These are phyloP conservation scores for Balansia obtecta DNA, from an alignment of 2,329 filamentous ascomycete genomes.

Conservation along the genomic window DNA sequence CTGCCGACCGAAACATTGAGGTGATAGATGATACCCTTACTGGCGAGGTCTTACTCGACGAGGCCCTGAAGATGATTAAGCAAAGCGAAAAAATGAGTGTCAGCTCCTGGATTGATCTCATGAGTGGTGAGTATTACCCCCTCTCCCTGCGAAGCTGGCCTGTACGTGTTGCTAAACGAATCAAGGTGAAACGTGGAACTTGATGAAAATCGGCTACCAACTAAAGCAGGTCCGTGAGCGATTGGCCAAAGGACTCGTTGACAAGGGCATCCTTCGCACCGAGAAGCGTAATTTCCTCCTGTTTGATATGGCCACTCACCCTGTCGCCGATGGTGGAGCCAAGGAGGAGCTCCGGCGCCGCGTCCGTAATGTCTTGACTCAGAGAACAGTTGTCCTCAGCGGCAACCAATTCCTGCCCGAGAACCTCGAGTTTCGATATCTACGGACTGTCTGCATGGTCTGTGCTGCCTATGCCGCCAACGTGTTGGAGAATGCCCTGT, in stretches of 20 bases:
- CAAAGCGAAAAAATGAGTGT: slow-evolving; percentile 99
- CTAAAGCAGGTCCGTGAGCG: slow-evolving; percentile 98
- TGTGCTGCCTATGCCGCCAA: slow-evolving; percentile 97
- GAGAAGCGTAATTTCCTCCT: slow-evolving; percentile 99
- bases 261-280: slow-evolving; percentile 95
- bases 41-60: slow-evolving; percentile 91
- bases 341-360: slow-evolving; percentile 95
- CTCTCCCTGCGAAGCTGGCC: not conserved
- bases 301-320: slow-evolving; percentile 99
- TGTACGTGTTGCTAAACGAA: slow-evolving; percentile 6
- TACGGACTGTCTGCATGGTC: slow-evolving; percentile 89
- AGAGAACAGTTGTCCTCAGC: slow-evolving; percentile 84
- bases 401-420: slow-evolving; percentile 83
- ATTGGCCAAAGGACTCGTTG: slow-evolving; percentile 90
- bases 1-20: slow-evolving; percentile 89
- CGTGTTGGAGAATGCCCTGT: slow-evolving; percentile 93
- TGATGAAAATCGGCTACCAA: slow-evolving; percentile 99
- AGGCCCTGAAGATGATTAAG: slow-evolving; percentile 99
- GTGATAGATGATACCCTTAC: slow-evolving; percentile 94
- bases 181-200: slow-evolving; percentile 93
- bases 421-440: slow-evolving; percentile 84
- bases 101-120: slow-evolving; percentile 95
- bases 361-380: slow-evolving; percentile 84
- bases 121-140: slow-evolving; percentile 62
- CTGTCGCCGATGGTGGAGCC: slow-evolving; percentile 87